phyloP scores from a whole-genome alignment of 805 yeast species.

The Candida silvicultrix region DNA sequence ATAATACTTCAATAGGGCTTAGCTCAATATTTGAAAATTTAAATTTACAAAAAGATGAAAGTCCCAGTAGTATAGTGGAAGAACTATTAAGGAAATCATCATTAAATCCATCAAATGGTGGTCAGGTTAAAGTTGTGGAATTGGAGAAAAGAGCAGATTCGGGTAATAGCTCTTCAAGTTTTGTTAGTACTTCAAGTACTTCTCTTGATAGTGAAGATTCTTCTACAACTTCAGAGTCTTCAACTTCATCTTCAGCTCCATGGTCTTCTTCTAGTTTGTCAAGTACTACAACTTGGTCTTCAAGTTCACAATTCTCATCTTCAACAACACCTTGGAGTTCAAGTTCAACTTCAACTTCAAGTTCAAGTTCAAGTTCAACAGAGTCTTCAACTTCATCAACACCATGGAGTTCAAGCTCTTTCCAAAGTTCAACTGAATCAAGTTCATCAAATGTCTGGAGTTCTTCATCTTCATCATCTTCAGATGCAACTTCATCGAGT shows the following conservation, averaged over 20 bases:
- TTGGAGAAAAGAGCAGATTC: slow-evolving; percentile 1
- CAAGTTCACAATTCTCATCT: not conserved
- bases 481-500: not conserved
- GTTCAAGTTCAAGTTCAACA: not conserved
- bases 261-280: too few species aligned
- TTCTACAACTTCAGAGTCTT: not conserved
- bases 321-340: too few species aligned
- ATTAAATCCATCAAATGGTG: not conserved
- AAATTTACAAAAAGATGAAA: too few species aligned
- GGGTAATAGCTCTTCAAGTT: not conserved
- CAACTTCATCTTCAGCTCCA: not conserved
- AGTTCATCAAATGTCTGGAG: not conserved
- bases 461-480: slow-evolving; percentile 4
- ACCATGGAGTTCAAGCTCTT: not conserved
- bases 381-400: not conserved
- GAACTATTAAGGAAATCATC: not conserved
- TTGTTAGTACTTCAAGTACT: not conserved
- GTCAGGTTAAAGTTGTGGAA: not conserved
- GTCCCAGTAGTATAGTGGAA: not conserved
- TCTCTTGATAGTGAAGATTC: not conserved
- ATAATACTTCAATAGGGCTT: not conserved
- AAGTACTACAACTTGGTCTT: too few species aligned
- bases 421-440: not conserved
- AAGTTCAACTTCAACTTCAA: not conserved
- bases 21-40: not conserved